Conservation (phyloP, 1,139 yeast genomes). For the Suhomyces terraborum region DNA sequence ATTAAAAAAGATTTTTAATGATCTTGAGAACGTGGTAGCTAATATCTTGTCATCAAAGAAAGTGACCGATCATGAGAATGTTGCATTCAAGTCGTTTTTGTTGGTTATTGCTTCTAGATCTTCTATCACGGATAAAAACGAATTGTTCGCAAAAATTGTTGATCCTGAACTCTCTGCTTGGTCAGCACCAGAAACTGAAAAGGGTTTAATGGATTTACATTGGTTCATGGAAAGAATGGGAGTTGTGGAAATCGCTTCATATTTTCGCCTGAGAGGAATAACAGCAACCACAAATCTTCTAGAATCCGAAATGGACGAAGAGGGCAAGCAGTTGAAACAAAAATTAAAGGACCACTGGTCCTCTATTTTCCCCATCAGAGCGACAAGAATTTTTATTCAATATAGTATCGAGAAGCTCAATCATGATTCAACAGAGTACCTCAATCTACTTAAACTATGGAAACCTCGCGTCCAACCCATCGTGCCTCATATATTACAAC, state of each 20-base stretch:
- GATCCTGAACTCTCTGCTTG: conserved; percentile 92
- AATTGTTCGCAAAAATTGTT: conserved; percentile 79
- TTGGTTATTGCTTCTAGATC: conserved; percentile 91
- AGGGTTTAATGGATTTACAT: conserved; percentile 83
- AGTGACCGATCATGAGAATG: conserved; percentile 87
- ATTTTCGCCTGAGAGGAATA: conserved; percentile 81
- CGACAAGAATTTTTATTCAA: conserved; percentile 92
- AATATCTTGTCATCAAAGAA: conserved; percentile 68
- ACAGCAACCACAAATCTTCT: conserved; percentile 74
- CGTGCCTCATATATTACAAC: conserved; percentile 83
- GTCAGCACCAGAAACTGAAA: conserved; percentile 89
- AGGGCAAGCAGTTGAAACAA: conserved; percentile 72
- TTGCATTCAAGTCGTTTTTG: conserved; percentile 88
- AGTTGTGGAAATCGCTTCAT: conserved; percentile 87
- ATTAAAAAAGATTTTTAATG: conserved; percentile 74
- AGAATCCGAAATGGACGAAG: conserved; percentile 87
- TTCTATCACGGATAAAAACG: conserved; percentile 65
- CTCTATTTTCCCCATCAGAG: conserved; percentile 90
- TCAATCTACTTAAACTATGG: conserved; percentile 77
- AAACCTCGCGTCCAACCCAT: conserved; percentile 91
- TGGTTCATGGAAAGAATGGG: conserved; percentile 99
- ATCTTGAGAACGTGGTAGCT: conserved; percentile 79
- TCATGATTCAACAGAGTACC: conserved; percentile 75
- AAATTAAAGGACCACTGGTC: conserved; percentile 91
- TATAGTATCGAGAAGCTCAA: conserved; percentile 89